A percentile compares a stretch with the other conserved stretches of the same genome.
Evolutionary conservation across 1,284 basidiomycete genomes (phyloP).

Genomic region (Irpex rosettiformis): DNA sequence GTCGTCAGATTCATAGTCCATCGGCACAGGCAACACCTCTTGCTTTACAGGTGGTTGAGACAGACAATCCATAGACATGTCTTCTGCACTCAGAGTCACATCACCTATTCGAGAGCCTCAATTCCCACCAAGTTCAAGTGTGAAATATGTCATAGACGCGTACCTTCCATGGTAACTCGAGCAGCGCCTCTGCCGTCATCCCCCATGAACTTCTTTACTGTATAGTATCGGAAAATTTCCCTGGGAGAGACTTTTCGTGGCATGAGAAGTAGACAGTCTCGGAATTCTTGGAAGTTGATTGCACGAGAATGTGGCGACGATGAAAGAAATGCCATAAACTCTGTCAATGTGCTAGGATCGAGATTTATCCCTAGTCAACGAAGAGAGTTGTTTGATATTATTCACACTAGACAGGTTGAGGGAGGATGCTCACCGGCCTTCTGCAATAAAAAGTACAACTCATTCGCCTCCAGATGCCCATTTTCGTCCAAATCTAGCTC

Average conservation of each 20-base stretch:
- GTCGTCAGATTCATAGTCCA: constrained; percentile 30
- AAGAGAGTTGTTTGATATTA: constrained; percentile 8
- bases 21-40: constrained; percentile 24
- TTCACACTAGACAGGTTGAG: background rate
- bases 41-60: constrained; percentile 20
- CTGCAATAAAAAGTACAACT: constrained; percentile 65
- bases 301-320: constrained; percentile 61
- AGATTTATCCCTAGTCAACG: constrained; percentile 60
- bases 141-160: constrained; percentile 3
- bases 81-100: constrained; percentile 70
- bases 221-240: constrained; percentile 87
- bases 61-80: constrained; percentile 33
- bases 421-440: constrained; percentile 55
- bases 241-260: constrained; percentile 77
- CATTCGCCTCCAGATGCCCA: constrained; percentile 72
- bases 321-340: constrained; percentile 80
- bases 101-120: constrained; percentile 50
- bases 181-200: constrained; percentile 76
- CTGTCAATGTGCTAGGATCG: constrained; percentile 60
- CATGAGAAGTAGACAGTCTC: constrained; percentile 86
- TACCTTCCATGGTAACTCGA: constrained; percentile 86
- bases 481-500: constrained; percentile 86
- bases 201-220: constrained; percentile 71
- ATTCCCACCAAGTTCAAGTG: background rate
- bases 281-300: constrained; percentile 85